phyloP scores from a whole-genome alignment of 345 rosid genomes.

The Laguncularia racemosa region DNA sequence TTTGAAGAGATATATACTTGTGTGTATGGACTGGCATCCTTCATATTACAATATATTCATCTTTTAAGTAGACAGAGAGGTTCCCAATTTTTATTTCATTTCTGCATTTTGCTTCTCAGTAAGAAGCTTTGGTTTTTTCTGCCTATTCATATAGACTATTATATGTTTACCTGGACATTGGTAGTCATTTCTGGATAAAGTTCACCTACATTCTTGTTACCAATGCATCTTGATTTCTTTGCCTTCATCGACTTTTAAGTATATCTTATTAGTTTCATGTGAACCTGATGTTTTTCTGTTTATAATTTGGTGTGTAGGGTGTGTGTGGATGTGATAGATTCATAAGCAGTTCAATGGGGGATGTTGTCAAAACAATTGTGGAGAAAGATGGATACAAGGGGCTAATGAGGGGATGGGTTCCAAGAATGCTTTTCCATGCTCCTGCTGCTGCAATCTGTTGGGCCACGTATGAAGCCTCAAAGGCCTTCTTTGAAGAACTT shows the following conservation, averaged over 20 bases:
- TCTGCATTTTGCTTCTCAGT: too few relatives aligned
- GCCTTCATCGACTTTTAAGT: too few relatives aligned
- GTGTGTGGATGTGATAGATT: constrained; percentile 96
- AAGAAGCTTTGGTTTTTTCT: too few relatives aligned
- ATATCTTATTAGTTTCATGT: not conserved
- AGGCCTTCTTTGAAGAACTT: constrained; percentile 60
- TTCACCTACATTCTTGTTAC: not conserved
- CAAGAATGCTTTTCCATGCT: constrained; percentile 97
- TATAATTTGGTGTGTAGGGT: constrained; percentile 46
- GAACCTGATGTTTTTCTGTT: constrained; percentile 1
- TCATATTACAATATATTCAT: too few relatives aligned
- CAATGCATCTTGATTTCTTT: not conserved
- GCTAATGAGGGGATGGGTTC: constrained; percentile 88
- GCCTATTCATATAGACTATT: too few relatives aligned
- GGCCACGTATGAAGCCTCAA: constrained; percentile 83
- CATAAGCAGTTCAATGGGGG: constrained; percentile 56
- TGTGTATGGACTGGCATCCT: too few relatives aligned
- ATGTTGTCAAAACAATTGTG: constrained; percentile 57
- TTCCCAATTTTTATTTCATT: too few relatives aligned
- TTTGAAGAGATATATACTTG: too few relatives aligned
- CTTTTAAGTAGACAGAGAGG: too few relatives aligned
- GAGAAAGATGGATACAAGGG: constrained; percentile 83
- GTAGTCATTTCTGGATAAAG: too few relatives aligned
- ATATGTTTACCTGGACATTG: too few relatives aligned
- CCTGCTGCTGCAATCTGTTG: constrained; percentile 99